A percentile compares a stretch with the other conserved stretches of the same genome.
Conservation (phyloP, 192 early-diverging fungal genomes). For the Mortierella antarctica region DNA sequence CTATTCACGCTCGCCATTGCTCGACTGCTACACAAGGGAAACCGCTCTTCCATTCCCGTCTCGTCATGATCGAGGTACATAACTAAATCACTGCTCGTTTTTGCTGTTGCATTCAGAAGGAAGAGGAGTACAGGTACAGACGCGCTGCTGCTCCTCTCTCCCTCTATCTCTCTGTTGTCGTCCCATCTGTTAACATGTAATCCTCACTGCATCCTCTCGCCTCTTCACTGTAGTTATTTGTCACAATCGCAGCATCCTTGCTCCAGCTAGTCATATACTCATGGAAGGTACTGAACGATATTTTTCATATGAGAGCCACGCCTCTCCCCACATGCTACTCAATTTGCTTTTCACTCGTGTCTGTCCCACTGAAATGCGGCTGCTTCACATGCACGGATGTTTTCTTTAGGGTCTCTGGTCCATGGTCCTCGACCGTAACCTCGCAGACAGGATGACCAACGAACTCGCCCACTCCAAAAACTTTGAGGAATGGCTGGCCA, state of each 20-base stretch:
- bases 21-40: neutral
- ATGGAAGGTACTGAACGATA: conserved; percentile 29
- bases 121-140: neutral
- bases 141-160: neutral
- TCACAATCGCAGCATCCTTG: conserved; percentile 24
- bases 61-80: conserved; percentile 1
- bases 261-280: conserved; percentile 42
- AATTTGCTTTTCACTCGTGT: neutral
- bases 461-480: conserved; percentile 57
- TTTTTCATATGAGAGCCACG: neutral
- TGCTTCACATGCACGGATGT: neutral
- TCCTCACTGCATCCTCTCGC: neutral
- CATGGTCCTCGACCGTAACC: conserved; percentile 43
- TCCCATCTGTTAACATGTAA: no score
- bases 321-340: no score
- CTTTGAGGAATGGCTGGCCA: conserved; percentile 63
- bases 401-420: conserved; percentile 35
- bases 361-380: neutral
- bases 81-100: neutral
- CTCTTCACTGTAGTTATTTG: conserved; percentile 16
- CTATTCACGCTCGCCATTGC: no score
- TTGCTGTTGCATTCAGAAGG: neutral
- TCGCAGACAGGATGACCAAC: conserved; percentile 57
- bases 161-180: neutral
- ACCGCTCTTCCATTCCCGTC: neutral